Evolutionary conservation across 495 filamentous ascomycete species (phyloP).

Genomic region (Hyaloscypha variabilis): DNA sequence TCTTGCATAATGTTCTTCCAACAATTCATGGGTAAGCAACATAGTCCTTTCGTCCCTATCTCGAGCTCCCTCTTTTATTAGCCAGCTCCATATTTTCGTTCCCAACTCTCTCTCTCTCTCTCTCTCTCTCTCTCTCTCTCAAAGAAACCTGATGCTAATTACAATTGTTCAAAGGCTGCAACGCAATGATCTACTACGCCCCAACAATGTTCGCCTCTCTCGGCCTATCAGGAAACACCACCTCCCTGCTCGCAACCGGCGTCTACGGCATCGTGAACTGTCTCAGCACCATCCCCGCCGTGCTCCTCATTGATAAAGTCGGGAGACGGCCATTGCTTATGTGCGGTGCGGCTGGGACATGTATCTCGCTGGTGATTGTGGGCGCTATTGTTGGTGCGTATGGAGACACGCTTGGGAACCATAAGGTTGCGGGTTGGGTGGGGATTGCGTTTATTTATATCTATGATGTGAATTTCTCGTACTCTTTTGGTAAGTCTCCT

Average conservation of each 20-base stretch:
- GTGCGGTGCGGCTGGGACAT: slow-evolving; percentile 52
- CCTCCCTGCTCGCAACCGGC: slow-evolving; percentile 48
- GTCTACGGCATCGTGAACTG: slow-evolving; percentile 45
- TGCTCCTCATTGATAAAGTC: slow-evolving; percentile 63
- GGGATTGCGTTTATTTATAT: slow-evolving; percentile 79
- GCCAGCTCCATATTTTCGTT: too few relatives aligned
- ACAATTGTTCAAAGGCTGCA: too few relatives aligned
- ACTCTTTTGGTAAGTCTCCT: slow-evolving; percentile 30
- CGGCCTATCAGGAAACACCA: slow-evolving; percentile 63
- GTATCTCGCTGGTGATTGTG: slow-evolving; percentile 61
- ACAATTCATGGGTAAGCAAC: slow-evolving; percentile 56
- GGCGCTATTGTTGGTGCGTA: slow-evolving; percentile 69
- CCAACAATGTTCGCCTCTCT: slow-evolving; percentile 60
- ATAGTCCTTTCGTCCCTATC: too few relatives aligned
- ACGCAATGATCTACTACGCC: slow-evolving; percentile 33
- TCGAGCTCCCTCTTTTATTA: too few relatives aligned
- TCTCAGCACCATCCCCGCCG: slow-evolving; percentile 61
- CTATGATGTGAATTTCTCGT: slow-evolving; percentile 76
- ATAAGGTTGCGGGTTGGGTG: slow-evolving; percentile 71
- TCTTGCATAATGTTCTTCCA: slow-evolving; percentile 62
- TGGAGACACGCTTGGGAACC: slow-evolving; percentile 53
- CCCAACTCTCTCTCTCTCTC: too few relatives aligned
- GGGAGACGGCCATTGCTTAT: slow-evolving; percentile 58
- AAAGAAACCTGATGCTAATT: too few relatives aligned
- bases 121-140: too few relatives aligned